Evolutionary conservation across 805 yeast species (phyloP).

Genomic region (Kregervanrija delftensis): DNA sequence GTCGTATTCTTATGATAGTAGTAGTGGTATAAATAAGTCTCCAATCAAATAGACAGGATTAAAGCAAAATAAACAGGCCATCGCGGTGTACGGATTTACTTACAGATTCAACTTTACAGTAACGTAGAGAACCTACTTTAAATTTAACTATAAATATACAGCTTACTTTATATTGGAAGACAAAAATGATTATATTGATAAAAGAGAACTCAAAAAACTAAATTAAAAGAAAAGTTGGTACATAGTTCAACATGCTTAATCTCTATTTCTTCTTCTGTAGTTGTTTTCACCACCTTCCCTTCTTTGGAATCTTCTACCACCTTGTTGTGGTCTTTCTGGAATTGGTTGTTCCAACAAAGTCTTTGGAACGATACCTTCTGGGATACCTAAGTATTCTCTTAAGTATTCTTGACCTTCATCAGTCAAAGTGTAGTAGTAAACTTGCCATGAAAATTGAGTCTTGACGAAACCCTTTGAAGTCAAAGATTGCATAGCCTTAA

Average conservation of each 20-base stretch:
- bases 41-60: too few species aligned
- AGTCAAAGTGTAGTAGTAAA: constrained; percentile 99
- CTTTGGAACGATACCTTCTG: constrained; percentile 97
- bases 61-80: too few species aligned
- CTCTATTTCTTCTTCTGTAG: constrained; percentile 57
- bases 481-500: constrained; percentile 99
- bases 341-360: constrained; percentile 95
- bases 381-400: constrained; percentile 96
- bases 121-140: too few species aligned
- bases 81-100: too few species aligned
- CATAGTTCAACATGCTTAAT: constrained; percentile 19
- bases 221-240: not conserved
- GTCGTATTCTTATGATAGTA: too few species aligned
- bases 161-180: not conserved
- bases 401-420: constrained; percentile 99
- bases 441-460: constrained; percentile 99
- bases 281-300: constrained; percentile 46
- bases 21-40: too few species aligned
- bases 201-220: too few species aligned
- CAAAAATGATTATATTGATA: too few species aligned
- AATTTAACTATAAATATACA: too few species aligned
- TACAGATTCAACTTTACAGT: too few species aligned
- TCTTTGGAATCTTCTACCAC: constrained; percentile 41
- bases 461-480: constrained; percentile 98
- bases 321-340: constrained; percentile 52